phyloP scores from a whole-genome alignment of 192 early-diverging fungal genomes.

The Entomortierella chlamydospora region DNA sequence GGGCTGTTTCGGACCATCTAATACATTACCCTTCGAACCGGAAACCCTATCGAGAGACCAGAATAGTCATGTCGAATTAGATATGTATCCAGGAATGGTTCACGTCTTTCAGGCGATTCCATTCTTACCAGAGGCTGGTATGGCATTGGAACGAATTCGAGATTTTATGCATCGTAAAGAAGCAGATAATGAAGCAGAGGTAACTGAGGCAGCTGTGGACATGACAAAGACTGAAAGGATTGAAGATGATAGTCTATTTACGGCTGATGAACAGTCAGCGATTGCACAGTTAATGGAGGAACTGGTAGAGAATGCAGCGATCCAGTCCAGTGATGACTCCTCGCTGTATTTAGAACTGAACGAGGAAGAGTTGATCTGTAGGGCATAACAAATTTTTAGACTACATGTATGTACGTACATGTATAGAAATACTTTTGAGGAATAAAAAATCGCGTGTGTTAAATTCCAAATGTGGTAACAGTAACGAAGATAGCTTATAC shows the following conservation, averaged over 20 bases:
- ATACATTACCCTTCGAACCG: conserved; percentile 16
- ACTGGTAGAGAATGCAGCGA: conserved; percentile 1
- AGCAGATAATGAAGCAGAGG: neutral
- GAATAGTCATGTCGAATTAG: conserved; percentile 21
- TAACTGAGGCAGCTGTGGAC: neutral
- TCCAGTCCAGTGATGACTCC: neutral
- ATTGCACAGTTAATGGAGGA: neutral
- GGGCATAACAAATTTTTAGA: too few relatives aligned
- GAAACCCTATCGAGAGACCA: neutral
- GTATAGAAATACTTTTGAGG: too few relatives aligned
- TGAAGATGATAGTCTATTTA: neutral
- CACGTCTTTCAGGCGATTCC: conserved; percentile 52
- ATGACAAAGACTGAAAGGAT: neutral
- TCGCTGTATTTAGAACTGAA: neutral
- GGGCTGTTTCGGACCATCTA: conserved; percentile 8
- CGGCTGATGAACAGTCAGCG: neutral
- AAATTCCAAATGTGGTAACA: too few relatives aligned
- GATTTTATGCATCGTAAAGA: conserved; percentile 39
- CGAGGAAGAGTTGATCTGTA: neutral
- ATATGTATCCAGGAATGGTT: conserved; percentile 49
- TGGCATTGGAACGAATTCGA: conserved; percentile 34
- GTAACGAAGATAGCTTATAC: too few relatives aligned
- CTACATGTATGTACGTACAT: too few relatives aligned
- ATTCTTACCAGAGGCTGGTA: conserved; percentile 29
- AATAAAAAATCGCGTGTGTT: too few relatives aligned